Evolutionary conservation across 495 filamentous ascomycete species (phyloP), one percentile per base, ranked within the genome.

Genomic region (Cudoniella acicularis): DNA sequence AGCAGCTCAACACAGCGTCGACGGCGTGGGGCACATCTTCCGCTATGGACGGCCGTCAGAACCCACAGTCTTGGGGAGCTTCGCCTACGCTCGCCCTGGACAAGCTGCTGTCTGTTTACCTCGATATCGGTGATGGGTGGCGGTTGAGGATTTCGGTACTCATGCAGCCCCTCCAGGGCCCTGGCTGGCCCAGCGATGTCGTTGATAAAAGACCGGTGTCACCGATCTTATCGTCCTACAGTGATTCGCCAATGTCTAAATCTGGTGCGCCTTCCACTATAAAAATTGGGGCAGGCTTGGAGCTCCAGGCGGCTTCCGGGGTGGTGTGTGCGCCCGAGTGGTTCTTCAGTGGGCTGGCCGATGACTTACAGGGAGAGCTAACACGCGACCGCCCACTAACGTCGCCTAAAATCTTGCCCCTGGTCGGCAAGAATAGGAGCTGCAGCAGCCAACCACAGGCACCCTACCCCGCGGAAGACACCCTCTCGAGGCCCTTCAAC

Each of bases 211-310:
- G 18, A 13, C 25, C 22, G 13, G 22, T 53, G 49, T 53, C 41
- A 48, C 10, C 26, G 20, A 24, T 25, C 49, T 59, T 59, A 59
- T 59, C 57, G 57, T n/a, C 2, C 25, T 22, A 26, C 21, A 8
- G 10, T 54, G 22, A 54, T 54, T 53, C 18, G 57, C 10, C 57
- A 59, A 59, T 59, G 10, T 6, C 24, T 1, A 20, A 6, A 49
- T 23, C 54, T 36, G 25, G 41, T 49, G 36, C 52, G 30, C 27
- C 26, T 36, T 13, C 30, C 30, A 36, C 30, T 36, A 36, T 36
- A 36, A 36, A 36, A 6, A 36, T n/a, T 16, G 43, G 43, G 43
- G 8, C 43, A 6, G 11, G 6, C 43, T n/a, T 16, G 13, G 43
- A 17, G 43, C 13, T 16, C 43, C 11, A 46, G 43, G 43, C 13